These are phyloP conservation scores for Aegilops sharonensis DNA, from an alignment of 176 grass and related monocot species.

Conservation along the genomic window DNA sequence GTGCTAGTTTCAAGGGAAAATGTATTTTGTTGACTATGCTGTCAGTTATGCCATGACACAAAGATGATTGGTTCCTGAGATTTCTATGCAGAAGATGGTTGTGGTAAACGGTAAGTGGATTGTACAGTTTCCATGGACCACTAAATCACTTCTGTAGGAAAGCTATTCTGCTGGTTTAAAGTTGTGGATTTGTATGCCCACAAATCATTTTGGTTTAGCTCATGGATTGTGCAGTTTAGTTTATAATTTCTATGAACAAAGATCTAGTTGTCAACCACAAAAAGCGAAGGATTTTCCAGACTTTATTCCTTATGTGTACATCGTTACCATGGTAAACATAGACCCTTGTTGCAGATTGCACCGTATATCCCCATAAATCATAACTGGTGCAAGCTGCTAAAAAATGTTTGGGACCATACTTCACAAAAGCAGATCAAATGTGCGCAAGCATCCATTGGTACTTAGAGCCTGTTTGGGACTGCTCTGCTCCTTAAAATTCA, in stretches of 20 bases:
- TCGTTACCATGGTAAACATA: background rate
- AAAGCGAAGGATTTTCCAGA: background rate
- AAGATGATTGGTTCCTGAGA: constrained; percentile 1
- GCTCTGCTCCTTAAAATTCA: no score
- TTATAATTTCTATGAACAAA: background rate
- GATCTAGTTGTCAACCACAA: background rate
- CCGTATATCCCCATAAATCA: background rate
- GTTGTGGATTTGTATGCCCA: background rate
- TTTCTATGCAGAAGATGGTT: background rate
- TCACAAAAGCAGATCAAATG: background rate
- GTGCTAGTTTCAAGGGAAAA: constrained; percentile 1
- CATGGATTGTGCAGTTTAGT: background rate
- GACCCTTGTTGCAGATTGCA: background rate
- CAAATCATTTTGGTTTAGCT: constrained; percentile 11
- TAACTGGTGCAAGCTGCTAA: background rate
- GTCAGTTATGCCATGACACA: background rate
- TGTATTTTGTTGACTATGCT: background rate
- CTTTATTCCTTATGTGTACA: background rate
- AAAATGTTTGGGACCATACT: background rate
- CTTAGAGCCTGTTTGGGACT: background rate
- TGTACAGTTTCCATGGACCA: background rate
- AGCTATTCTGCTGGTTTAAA: constrained; percentile 7
- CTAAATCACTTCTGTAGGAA: constrained; percentile 6
- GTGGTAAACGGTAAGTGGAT: background rate
- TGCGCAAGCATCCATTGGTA: background rate